A percentile compares a stretch with the other conserved stretches of the same genome.
Evolutionary conservation across 1,139 yeast genomes (phyloP).

Genomic region (Kodamaea sp.): DNA sequence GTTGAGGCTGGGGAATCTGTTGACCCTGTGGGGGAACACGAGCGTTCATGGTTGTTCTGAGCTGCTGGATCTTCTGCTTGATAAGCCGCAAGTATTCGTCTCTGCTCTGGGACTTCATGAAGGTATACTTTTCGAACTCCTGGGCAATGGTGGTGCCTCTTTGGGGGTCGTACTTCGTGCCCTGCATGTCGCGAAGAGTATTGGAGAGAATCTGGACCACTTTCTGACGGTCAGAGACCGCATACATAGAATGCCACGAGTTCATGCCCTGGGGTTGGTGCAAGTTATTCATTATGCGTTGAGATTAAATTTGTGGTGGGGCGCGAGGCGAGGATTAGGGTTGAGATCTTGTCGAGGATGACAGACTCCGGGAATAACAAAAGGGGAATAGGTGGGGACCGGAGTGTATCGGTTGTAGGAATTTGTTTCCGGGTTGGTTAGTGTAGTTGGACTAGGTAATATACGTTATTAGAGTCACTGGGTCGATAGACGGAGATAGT

Average conservation of each 20-base stretch:
- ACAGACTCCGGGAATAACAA: too few species aligned
- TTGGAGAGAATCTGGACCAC: constrained; percentile 42
- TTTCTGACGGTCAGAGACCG: constrained; percentile 43
- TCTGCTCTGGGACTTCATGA: constrained; percentile 37
- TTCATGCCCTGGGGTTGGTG: constrained; percentile 28
- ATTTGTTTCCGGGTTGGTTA: too few species aligned
- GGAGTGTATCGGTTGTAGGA: too few species aligned
- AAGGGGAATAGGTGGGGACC: too few species aligned
- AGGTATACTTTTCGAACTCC: constrained; percentile 47
- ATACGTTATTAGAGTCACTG: too few species aligned
- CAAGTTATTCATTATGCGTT: constrained; percentile 13
- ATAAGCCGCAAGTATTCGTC: constrained; percentile 45
- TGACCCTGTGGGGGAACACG: constrained; percentile 17
- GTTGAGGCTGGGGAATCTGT: constrained; percentile 18
- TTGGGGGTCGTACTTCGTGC: constrained; percentile 36
- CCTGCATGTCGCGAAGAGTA: constrained; percentile 43
- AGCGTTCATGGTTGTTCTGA: constrained; percentile 27
- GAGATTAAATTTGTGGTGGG: too few species aligned
- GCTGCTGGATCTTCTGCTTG: constrained; percentile 43
- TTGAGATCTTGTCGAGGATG: too few species aligned
- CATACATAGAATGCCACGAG: constrained; percentile 44
- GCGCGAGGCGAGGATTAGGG: too few species aligned
- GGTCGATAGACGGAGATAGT: too few species aligned
- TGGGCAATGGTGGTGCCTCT: constrained; percentile 45
- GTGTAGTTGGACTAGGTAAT: too few species aligned